Evolutionary conservation across 106 monocot species (phyloP), one percentile per base, ranked within the genome.

Genomic region (Dendrobium nobile): DNA sequence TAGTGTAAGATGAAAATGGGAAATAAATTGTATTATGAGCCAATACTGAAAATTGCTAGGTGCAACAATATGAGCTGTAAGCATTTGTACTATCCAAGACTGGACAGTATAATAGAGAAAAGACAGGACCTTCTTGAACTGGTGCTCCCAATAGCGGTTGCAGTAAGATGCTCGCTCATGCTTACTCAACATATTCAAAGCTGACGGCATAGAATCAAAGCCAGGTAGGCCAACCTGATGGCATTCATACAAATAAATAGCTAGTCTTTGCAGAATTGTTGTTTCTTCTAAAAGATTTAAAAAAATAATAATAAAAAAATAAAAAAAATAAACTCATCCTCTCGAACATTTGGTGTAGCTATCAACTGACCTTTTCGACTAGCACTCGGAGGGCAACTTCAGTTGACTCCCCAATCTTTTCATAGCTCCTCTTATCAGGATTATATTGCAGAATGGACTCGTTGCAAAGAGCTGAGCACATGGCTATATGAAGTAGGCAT

Each of bases 201-300:
- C 95, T 70, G 95, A 91, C 83, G 95, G 99, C 99, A 99, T 99
- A 73, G 99, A 99, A 86, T 99, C 92, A 99, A 99, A 99, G 85
- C 99, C 99, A 83, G 99, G 99, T 84, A 99, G 95, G 31, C 99
- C 99, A 79, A 99, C 95, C 99, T 99, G 87, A 82, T 42, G 87
- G 45, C 33, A 81, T 42, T 58, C 33, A 72, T 47, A 55, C 43
- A 79, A 86, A 74, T 17, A 74, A 56, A 72, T 74, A 80, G 73
- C 78, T 15, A 72, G 17, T 47, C 11, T 2, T 47, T 80, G 47
- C 47, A 82, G 76, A 55, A 82, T 79, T 19, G 54, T 51, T 51
- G 18, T 47, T 20, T 47, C 15, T 41, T 13, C 11, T 33, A 26
- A 15, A 6, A 58, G 4, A 59, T 27, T 41, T n/a, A 75, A 79